A percentile compares a stretch with the other conserved stretches of the same genome.
These are phyloP conservation scores for Amanita thiersii DNA, from an alignment of 768 basidiomycete genomes.

Conservation along the genomic window DNA sequence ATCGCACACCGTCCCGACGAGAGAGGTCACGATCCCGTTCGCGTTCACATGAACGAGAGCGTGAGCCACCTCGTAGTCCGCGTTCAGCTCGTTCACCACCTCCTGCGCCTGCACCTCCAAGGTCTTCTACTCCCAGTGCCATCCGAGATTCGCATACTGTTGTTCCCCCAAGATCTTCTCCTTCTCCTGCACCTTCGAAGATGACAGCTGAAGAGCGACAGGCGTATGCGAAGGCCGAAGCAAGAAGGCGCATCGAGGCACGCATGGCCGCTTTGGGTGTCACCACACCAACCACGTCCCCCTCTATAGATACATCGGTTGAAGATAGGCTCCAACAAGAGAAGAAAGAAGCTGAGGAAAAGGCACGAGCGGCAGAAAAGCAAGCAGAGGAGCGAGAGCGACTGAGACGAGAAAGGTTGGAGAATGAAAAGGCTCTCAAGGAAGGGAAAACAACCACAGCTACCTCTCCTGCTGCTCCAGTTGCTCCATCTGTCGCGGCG, in stretches of 20 bases:
- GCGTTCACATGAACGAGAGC: slow-evolving; percentile 23
- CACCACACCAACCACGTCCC: slow-evolving; percentile 35
- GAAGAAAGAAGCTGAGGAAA: slow-evolving; percentile 87
- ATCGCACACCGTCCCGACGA: slow-evolving; percentile 17
- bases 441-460: slow-evolving; percentile 33
- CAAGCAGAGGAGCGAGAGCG: slow-evolving; percentile 77
- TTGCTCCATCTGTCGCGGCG: slow-evolving; percentile 16
- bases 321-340: slow-evolving; percentile 82
- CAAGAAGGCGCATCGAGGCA: slow-evolving; percentile 72
- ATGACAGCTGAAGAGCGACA: slow-evolving; percentile 84
- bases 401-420: slow-evolving; percentile 63
- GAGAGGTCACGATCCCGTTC: slow-evolving; percentile 17
- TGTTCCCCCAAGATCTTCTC: slow-evolving; percentile 32
- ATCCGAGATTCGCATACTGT: slow-evolving; percentile 38
- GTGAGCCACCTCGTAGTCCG: slow-evolving; percentile 39
- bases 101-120: slow-evolving; percentile 49
- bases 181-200: slow-evolving; percentile 60
- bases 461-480: slow-evolving; percentile 16
- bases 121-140: slow-evolving; percentile 29
- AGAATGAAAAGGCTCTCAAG: slow-evolving; percentile 61
- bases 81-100: slow-evolving; percentile 40
- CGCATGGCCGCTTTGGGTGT: slow-evolving; percentile 84
- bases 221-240: slow-evolving; percentile 72
- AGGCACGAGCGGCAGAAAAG: slow-evolving; percentile 66
- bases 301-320: slow-evolving; percentile 65